A percentile compares a stretch with the other conserved stretches of the same genome.
phyloP scores from a whole-genome alignment of 2,329 filamentous ascomycete species.

The Ophiostoma piceae region DNA sequence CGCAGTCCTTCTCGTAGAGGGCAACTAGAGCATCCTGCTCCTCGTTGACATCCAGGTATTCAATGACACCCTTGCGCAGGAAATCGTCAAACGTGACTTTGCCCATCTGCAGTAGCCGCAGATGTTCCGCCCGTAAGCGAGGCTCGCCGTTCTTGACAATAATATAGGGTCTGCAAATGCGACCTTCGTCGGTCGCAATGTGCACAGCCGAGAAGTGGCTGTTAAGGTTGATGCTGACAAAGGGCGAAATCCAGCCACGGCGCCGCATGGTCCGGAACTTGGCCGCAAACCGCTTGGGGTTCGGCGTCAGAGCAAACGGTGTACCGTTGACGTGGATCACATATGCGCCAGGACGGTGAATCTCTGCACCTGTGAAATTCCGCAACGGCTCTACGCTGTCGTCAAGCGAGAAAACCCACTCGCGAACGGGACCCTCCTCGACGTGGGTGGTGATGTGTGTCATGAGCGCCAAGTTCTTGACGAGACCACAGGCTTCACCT shows the following conservation, averaged over 20 bases:
- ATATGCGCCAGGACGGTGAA: conserved; percentile 78
- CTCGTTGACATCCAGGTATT: conserved; percentile 97
- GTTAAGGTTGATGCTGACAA: conserved; percentile 95
- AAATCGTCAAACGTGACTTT: conserved; percentile 92
- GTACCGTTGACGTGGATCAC: conserved; percentile 95
- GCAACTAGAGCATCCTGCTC: conserved; percentile 95
- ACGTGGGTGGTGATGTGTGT: conserved; percentile 98
- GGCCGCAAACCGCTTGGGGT: conserved; percentile 79
- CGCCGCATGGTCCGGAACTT: conserved; percentile 82
- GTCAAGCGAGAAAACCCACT: conserved; percentile 80
- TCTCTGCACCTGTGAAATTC: conserved; percentile 68
- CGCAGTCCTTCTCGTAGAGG: conserved; percentile 80
- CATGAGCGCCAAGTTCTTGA: conserved; percentile 98
- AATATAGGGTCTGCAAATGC: conserved; percentile 92
- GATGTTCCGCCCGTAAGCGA: conserved; percentile 70
- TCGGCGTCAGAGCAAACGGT: conserved; percentile 77
- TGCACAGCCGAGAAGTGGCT: conserved; percentile 87
- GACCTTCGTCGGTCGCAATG: conserved; percentile 92
- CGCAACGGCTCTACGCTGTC: conserved; percentile 75
- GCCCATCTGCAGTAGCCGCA: conserved; percentile 75
- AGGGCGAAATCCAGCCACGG: conserved; percentile 88
- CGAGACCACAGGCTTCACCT: conserved; percentile 94
- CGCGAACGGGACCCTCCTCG: conserved; percentile 82
- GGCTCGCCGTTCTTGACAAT: conserved; percentile 85
- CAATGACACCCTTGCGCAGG: conserved; percentile 79